Base-by-base conservation (phyloP, 1,284 basidiomycete genomes). In the Pterula multifida region DNA sequence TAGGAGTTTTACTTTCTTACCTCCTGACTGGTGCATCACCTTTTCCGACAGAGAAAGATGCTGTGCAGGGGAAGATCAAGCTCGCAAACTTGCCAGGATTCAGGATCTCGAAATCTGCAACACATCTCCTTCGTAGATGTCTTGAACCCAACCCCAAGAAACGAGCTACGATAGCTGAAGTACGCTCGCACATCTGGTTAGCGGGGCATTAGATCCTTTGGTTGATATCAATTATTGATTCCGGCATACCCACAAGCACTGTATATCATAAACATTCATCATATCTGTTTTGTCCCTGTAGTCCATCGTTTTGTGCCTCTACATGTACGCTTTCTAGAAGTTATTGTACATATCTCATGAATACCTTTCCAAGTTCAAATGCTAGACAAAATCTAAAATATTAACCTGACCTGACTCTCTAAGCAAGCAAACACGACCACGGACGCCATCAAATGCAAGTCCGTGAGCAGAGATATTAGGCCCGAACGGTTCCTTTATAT, bases 1-100 rank as follows among this genome's bases (percentile, higher is more conserved):
- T 94, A n/a, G 92, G 92, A 26, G 85, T 95, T 45, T 72, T 95
- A 28, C 78, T 94, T 50, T 85, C 84, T 17, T 92, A 90, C 65
- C 73, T 95, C 44, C 72, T 94, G 55, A 90, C 86, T 2, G 91
- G 91, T 15, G 75, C 85, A 57, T 89, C 87, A 21, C 90, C 90
- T 2, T 95, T 94, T 64, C 77, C 81, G 3, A 82, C 82, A 4
- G 76, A 80, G 49, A 71, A 75, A 23, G 82, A 88, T 57, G 88
- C 89, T 15, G 68, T 76, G 15, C 66, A 73, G 15, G 78, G 78
- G 4, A 67, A 60, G 19, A 72, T 80, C 19, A 58, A 42, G 39
- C 21, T 70, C 47, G 63, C 79, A 22, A 36, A 65, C 58, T 53
- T 70, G 64, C 58, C 65, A n/a, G 60, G 64, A 17, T 56, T 50